Base-by-base conservation (phyloP, 192 early-diverging fungal species). In the Umbelopsis vinacea region DNA sequence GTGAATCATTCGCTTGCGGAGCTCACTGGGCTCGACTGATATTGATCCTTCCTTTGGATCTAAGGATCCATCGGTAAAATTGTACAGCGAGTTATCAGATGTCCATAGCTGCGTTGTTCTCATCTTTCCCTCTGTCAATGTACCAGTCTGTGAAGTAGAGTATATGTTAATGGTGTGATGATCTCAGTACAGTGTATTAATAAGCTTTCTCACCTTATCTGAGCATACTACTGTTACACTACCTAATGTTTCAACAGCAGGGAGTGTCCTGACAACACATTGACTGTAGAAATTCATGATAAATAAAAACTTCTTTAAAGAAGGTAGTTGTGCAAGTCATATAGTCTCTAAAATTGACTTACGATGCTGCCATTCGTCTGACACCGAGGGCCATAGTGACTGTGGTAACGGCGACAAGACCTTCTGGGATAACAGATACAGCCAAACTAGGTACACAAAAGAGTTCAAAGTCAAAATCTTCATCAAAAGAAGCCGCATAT, bases 301-400 rank as follows among this genome's bases (percentile, higher is more conserved):
- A 29, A 29, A 43, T 12, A 0, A 43, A 6, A 43, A 26, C 22
- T 29, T 6, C 37, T 68, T 24, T 12, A 22, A 46, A 6, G 46
- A 46, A 22, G 11, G 2, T 19, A 38, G 21, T 33, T n/a, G 6
- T 17, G 17, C 6, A 66, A 23, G 17, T 66, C 14, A 15, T 0
- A 23, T 15, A 19, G 1, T 19, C 10, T 66, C 9, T n/a, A 8
- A 29, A 29, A 22, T 0, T 29, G 3, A 35, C 66, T 60, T 75
- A 67, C 63, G 60, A 40, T 12, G 79, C 77, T 1, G 97, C 94
- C 97, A 98, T 97, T 35, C 96, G 84, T 43, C 89, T 87, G 37
- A 98, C 97, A 74, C 96, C 97, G 6, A 98, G 77, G 26, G 96
- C 96, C 95, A 97, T 97, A 10, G 97, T 95, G 17, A 98, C 92